phyloP scores from a whole-genome alignment of 2,329 filamentous ascomycete genomes.

The Epichloe elymi region DNA sequence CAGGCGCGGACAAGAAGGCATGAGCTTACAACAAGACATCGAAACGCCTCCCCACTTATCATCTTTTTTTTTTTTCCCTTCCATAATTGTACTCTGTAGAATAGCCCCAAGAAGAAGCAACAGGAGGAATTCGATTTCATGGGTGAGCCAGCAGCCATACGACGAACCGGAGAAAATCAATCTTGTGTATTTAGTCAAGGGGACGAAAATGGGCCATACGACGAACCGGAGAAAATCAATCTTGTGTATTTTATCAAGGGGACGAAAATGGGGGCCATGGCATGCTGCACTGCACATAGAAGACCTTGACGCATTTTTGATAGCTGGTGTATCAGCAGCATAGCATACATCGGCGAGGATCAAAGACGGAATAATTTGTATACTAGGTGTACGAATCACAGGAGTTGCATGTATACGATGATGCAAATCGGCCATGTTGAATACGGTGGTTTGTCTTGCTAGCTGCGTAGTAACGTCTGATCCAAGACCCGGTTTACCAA shows the following conservation, averaged over 20 bases:
- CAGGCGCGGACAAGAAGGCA: slow-evolving; percentile 8
- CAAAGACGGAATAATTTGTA: slow-evolving; percentile 2
- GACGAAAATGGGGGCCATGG: not conserved
- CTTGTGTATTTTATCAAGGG: not conserved
- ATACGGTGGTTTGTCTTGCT: not conserved
- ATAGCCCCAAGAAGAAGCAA: not conserved
- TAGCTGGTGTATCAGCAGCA: not conserved
- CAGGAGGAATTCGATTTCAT: not conserved
- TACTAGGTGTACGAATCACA: slow-evolving; percentile 5
- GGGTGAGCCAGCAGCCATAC: not conserved
- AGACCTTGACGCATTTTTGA: slow-evolving; percentile 2
- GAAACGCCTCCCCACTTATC: not conserved
- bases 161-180: not conserved
- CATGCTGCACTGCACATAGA: slow-evolving; percentile 1
- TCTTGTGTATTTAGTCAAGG: not conserved
- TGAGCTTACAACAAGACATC: not conserved
- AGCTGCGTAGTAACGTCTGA: too few relatives aligned
- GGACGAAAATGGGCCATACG: not conserved
- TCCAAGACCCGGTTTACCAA: too few relatives aligned
- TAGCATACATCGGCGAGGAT: not conserved
- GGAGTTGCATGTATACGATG: not conserved
- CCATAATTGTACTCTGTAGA: not conserved
- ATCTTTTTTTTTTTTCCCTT: not conserved
- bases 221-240: not conserved
- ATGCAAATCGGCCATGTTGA: not conserved